Percentiles rank a stretch among this genome's conserved stretches.
Conservation (phyloP, 164 flowering plant genomes). For the Akebia trifoliata region DNA sequence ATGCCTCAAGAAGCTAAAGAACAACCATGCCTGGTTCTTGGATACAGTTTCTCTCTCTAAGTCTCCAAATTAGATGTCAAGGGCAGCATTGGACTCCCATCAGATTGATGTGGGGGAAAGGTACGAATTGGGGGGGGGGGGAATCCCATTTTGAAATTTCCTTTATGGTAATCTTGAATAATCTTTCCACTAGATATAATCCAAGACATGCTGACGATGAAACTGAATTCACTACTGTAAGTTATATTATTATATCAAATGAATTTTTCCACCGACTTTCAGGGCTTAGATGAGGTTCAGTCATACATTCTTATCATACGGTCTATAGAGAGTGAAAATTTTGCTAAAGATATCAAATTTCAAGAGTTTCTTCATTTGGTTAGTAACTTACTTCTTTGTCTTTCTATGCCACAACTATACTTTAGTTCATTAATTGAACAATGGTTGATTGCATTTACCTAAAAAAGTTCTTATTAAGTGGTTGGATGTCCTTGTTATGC, state of each 20-base stretch:
- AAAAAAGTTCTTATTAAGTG: neutral
- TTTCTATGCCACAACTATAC: neutral
- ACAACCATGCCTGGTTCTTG: slow-evolving; percentile 66
- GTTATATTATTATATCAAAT: neutral
- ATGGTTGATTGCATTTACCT: neutral
- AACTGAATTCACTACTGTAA: too few relatives aligned
- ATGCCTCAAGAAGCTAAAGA: slow-evolving; percentile 64
- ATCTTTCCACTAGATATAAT: too few relatives aligned
- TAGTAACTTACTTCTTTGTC: slow-evolving; percentile 22
- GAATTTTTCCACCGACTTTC: slow-evolving; percentile 10
- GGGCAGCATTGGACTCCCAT: slow-evolving; percentile 53
- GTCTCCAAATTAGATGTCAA: slow-evolving; percentile 59
- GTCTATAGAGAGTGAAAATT: slow-evolving; percentile 28
- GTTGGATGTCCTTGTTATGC: neutral
- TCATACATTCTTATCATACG: slow-evolving; percentile 70
- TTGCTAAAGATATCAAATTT: slow-evolving; percentile 24
- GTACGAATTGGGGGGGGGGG: too few relatives aligned
- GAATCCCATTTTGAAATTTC: too few relatives aligned
- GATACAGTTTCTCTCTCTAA: slow-evolving; percentile 54
- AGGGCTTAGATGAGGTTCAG: slow-evolving; percentile 93
- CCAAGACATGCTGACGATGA: too few relatives aligned
- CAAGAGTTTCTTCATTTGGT: slow-evolving; percentile 59
- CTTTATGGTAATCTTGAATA: too few relatives aligned
- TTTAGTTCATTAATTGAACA: neutral
- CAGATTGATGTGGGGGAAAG: slow-evolving; percentile 49